A percentile compares a stretch with the other conserved stretches of the same genome.
Conservation (phyloP, 352 stramenopile genomes). For the Phytophthora pini region DNA sequence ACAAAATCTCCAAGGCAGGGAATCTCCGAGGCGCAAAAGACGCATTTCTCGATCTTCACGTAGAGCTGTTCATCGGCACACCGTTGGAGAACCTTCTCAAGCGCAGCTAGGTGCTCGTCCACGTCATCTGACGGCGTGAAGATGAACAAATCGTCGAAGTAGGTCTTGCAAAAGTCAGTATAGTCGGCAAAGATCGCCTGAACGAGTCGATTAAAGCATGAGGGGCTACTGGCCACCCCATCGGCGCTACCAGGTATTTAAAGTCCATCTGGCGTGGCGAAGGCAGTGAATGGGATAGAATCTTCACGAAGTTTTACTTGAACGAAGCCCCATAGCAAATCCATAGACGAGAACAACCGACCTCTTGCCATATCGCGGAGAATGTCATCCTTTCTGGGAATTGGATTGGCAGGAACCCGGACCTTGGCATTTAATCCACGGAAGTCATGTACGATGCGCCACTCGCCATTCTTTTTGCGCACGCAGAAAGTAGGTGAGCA, state of each 20-base stretch:
- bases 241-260: too few species aligned
- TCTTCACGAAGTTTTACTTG: constrained; percentile 5
- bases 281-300: constrained; percentile 3
- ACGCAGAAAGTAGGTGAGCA: constrained; percentile 16
- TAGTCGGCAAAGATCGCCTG: background rate
- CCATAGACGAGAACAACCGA: constrained; percentile 10
- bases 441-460: constrained; percentile 20
- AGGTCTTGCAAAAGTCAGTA: background rate
- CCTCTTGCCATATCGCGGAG: constrained; percentile 2
- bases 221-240: too few species aligned
- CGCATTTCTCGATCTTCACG: constrained; percentile 1
- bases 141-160: background rate
- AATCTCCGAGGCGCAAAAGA: background rate
- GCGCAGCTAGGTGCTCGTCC: background rate
- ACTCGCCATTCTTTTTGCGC: constrained; percentile 3
- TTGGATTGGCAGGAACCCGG: constrained; percentile 5
- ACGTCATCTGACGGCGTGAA: background rate
- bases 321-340: constrained; percentile 8
- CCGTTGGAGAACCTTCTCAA: background rate
- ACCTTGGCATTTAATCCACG: constrained; percentile 3
- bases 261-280: constrained; percentile 4
- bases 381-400: constrained; percentile 17
- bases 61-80: background rate
- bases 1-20: background rate
- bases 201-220: too few species aligned